Conservation (phyloP, 1,284 basidiomycete species). For the Cronartium quercuum region DNA sequence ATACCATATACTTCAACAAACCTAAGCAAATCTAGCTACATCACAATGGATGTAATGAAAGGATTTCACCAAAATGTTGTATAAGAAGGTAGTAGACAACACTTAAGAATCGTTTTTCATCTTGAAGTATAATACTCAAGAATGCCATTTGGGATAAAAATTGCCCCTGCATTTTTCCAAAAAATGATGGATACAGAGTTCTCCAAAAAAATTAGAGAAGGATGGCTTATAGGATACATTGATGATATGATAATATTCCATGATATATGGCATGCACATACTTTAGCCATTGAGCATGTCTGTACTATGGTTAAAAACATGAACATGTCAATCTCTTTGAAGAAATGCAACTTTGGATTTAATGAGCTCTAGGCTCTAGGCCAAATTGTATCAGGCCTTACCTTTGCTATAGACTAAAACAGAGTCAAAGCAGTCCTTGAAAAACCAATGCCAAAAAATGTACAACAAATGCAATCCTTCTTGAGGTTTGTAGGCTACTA, state of each 20-base stretch:
- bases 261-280: neutral
- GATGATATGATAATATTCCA: neutral
- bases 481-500: neutral
- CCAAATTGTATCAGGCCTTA: neutral
- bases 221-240: neutral
- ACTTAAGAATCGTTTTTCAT: neutral
- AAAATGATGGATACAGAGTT: neutral
- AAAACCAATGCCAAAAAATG: neutral
- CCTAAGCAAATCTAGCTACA: neutral
- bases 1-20: neutral
- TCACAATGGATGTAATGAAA: neutral
- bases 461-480: neutral
- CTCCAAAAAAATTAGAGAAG: neutral
- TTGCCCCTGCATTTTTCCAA: neutral
- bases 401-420: neutral
- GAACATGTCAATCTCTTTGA: neutral
- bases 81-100: neutral
- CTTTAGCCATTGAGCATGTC: neutral
- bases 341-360: conserved; percentile 4
- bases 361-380: neutral
- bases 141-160: neutral
- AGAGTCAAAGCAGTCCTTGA: neutral
- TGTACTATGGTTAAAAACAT: neutral
- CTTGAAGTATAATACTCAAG: neutral
- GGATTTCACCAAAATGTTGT: neutral